Conservation (phyloP, 208 protist genomes). For the Acanthamoeba triangularis region DNA sequence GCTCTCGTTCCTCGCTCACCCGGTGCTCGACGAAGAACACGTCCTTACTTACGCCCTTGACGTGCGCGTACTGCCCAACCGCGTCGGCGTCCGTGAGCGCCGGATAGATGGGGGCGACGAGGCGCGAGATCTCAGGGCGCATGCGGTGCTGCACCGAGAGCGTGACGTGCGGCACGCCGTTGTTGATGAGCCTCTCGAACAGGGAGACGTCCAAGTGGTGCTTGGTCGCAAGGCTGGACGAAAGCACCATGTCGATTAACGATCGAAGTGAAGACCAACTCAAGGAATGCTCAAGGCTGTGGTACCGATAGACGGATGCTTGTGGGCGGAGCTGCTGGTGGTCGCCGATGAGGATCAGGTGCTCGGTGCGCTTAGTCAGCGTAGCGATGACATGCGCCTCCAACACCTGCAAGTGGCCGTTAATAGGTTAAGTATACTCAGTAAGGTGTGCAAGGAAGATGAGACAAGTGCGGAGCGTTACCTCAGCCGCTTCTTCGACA, state of each 20-base stretch:
- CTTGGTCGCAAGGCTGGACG: constrained; percentile 30
- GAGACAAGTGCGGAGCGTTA: not conserved
- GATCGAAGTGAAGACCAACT: too few species aligned
- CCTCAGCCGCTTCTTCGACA: constrained; percentile 87
- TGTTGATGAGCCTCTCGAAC: constrained; percentile 86
- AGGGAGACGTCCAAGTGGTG: constrained; percentile 85
- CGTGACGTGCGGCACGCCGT: constrained; percentile 73
- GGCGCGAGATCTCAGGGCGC: constrained; percentile 85
- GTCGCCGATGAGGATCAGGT: constrained; percentile 89
- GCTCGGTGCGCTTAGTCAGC: constrained; percentile 72
- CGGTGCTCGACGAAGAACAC: constrained; percentile 84
- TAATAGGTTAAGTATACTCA: too few species aligned
- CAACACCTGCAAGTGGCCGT: constrained; percentile 65
- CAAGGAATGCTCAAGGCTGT: not conserved
- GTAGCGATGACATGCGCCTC: constrained; percentile 84
- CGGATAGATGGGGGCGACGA: constrained; percentile 86
- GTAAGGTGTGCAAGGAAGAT: too few species aligned
- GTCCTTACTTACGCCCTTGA: constrained; percentile 75
- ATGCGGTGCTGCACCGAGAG: constrained; percentile 84
- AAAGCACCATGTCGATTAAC: not conserved
- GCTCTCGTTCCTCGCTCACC: constrained; percentile 43
- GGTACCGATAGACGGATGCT: constrained; percentile 67
- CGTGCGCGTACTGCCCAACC: not conserved
- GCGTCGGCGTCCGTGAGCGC: constrained; percentile 39
- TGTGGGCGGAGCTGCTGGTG: constrained; percentile 86